phyloP scores from a whole-genome alignment of 345 rosid genomes.

The Mangifera indica region DNA sequence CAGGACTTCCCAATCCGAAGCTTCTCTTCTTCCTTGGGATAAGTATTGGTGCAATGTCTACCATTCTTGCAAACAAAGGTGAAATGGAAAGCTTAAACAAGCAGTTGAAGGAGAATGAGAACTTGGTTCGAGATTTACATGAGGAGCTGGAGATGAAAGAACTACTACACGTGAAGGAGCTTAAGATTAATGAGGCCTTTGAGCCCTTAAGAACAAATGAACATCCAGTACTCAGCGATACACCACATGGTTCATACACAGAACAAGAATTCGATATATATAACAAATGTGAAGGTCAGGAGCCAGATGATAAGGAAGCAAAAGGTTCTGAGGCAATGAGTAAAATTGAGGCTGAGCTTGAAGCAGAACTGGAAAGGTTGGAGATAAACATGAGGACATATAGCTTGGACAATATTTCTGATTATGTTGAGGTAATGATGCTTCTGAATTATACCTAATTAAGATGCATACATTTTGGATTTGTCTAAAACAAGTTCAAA shows the following conservation, averaged over 20 bases:
- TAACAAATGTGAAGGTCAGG: background rate
- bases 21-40: conserved; percentile 28
- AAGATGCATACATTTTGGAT: background rate
- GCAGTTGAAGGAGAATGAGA: conserved; percentile 26
- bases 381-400: conserved; percentile 24
- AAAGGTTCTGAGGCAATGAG: conserved; percentile 23
- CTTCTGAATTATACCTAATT: background rate
- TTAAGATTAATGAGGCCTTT: background rate
- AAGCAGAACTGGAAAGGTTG: conserved; percentile 37
- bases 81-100: conserved; percentile 30
- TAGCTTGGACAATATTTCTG: conserved; percentile 12
- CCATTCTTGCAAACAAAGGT: conserved; percentile 4
- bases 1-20: conserved; percentile 22
- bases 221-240: background rate
- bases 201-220: background rate
- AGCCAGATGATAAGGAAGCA: conserved; percentile 5
- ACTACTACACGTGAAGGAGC: conserved; percentile 23
- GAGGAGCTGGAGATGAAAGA: conserved; percentile 43
- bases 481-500: background rate
- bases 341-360: conserved; percentile 43
- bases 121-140: conserved; percentile 29
- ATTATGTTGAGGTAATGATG: conserved; percentile 20
- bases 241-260: background rate
- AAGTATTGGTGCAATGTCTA: conserved; percentile 22
- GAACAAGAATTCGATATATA: background rate